These are phyloP conservation scores for Leccinum incarnatum DNA, from an alignment of 768 basidiomycete species.

Conservation along the genomic window DNA sequence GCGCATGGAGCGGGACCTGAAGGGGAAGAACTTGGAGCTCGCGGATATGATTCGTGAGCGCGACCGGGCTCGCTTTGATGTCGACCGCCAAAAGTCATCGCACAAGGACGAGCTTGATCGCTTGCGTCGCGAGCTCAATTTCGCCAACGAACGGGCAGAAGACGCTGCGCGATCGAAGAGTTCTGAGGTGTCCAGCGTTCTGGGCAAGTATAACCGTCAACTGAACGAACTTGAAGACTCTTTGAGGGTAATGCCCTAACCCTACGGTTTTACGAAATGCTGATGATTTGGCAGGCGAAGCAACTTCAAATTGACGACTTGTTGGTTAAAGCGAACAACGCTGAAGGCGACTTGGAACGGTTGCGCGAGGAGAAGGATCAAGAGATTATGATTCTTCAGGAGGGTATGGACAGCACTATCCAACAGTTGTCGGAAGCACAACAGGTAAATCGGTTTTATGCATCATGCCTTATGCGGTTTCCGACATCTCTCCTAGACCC, in stretches of 20 bases:
- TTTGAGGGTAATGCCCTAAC: constrained; percentile 58
- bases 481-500: constrained; percentile 49
- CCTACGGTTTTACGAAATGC: neutral
- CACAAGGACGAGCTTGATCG: constrained; percentile 97
- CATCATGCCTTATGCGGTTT: neutral
- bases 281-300: constrained; percentile 61
- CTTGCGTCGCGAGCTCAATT: constrained; percentile 84
- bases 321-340: constrained; percentile 72
- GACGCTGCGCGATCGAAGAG: constrained; percentile 89
- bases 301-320: constrained; percentile 97
- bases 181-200: constrained; percentile 84
- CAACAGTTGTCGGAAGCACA: constrained; percentile 84
- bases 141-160: constrained; percentile 97
- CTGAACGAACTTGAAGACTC: constrained; percentile 96
- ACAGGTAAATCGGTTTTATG: constrained; percentile 51
- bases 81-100: constrained; percentile 88
- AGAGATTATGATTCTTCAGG: constrained; percentile 93
- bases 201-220: constrained; percentile 94
- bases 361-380: constrained; percentile 95
- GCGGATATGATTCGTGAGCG: constrained; percentile 99
- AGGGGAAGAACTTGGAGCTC: constrained; percentile 96
- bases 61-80: constrained; percentile 91
- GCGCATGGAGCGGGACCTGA: constrained; percentile 96
- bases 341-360: constrained; percentile 72
- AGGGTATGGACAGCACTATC: constrained; percentile 91